Conservation (phyloP, 2,329 filamentous ascomycete genomes). For the Phyllosticta citriasiana region DNA sequence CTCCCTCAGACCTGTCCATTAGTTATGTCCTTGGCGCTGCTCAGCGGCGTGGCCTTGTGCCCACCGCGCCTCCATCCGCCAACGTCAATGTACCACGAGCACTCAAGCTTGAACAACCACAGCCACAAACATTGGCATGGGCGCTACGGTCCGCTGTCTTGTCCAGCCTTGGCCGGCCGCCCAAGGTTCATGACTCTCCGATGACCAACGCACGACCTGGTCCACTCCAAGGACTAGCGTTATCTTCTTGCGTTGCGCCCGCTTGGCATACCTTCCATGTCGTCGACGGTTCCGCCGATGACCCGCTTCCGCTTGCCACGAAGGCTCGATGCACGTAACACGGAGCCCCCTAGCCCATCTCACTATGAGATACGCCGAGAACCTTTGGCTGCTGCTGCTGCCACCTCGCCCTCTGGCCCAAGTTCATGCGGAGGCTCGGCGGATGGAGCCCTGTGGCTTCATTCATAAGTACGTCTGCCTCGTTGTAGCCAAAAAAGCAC, state of each 20-base stretch:
- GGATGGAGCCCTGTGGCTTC: neutral
- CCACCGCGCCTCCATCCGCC: neutral
- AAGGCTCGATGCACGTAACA: neutral
- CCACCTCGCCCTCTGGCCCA: neutral
- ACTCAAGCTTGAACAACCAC: neutral
- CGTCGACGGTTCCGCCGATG: neutral
- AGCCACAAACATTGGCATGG: conserved; percentile 10
- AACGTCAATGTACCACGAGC: neutral
- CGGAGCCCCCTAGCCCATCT: neutral
- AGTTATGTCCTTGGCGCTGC: neutral
- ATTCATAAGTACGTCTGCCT: neutral
- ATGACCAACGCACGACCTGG: neutral
- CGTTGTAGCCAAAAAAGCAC: neutral
- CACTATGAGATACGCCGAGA: neutral
- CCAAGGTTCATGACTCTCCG: neutral
- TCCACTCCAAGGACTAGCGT: neutral
- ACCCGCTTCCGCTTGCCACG: neutral
- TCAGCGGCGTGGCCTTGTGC: neutral
- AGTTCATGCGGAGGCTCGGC: neutral
- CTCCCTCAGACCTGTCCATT: neutral
- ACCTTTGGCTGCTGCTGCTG: neutral
- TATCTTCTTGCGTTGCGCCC: neutral
- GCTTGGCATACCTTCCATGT: neutral
- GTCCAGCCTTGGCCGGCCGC: conserved; percentile 5
- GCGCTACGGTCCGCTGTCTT: conserved; percentile 9